Evolutionary conservation across 371 early-diverging fungal genomes (phyloP), one percentile per base, ranked within the genome.

Genomic region (Mortierella sp.): DNA sequence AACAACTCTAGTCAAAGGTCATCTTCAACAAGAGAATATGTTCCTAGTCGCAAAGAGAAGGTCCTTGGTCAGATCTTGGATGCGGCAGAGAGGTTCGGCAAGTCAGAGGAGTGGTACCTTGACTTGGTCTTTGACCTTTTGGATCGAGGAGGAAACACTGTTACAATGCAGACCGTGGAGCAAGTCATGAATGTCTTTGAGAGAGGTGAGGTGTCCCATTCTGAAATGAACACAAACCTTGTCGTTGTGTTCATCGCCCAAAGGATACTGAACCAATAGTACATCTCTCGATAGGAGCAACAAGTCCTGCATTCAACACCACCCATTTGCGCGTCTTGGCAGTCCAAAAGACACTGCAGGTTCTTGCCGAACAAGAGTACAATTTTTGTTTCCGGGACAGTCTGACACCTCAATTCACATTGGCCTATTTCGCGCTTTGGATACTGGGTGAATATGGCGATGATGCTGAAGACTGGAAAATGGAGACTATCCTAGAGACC

Each of bases 41-140:
- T 60, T n/a, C 60, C 64, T 16, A 60, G 60, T 48, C 70, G 69
- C 23, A 61, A 50, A 16, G 76, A 76, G 51, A 76, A 66, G 54
- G 56, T 76, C 10, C 31, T 76, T 38, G 59, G 30, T 9, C 76
- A 76, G 34, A 76, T 76, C 48, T 51, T 76, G 54, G 66, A 69
- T 51, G 76, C 70, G 2, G 61, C 66, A 7, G 76, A 69, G 30
- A 53, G 62, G 31, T 76, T 69, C 55, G 76, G 66, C 27, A 60
- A 49, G 16, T 76, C 76, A 1, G 76, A 69, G 23, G 69, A 61
- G 43, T 65, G 65, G 66, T 69, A 69, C 54, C 49, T 76, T 13
- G 63, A 65, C 23, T 30, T 65, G 24, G 53, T 76, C 12, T 69
- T 65, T 62, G 70, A 58, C 24, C 66, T 76, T 1, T 39, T 76